phyloP scores from a whole-genome alignment of 2,329 filamentous ascomycete species.

The Hymenoscyphus repandus region DNA sequence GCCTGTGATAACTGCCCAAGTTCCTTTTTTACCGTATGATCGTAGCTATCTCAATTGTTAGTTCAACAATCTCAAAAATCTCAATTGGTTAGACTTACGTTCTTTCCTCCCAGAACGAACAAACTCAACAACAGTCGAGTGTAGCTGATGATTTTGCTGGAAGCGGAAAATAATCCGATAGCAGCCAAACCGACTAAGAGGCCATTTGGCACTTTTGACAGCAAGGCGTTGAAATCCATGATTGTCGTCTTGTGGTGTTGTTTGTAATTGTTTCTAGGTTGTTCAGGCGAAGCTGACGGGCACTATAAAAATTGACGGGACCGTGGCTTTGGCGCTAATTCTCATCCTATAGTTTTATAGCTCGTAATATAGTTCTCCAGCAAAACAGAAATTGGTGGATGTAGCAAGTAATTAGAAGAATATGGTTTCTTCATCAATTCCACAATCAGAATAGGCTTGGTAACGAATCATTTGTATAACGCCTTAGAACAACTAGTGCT shows the following conservation, averaged over 20 bases:
- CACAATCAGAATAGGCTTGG: too few relatives aligned
- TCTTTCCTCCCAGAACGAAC: conserved; percentile 61
- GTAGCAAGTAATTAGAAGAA: too few relatives aligned
- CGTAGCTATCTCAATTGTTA: conserved; percentile 55
- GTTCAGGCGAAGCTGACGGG: background rate
- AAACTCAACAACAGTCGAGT: conserved; percentile 58
- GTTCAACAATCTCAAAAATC: background rate
- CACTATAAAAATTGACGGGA: too few relatives aligned
- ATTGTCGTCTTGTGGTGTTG: background rate
- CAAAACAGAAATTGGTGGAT: background rate
- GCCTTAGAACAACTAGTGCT: too few relatives aligned
- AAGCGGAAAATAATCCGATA: conserved; percentile 55
- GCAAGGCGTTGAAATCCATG: conserved; percentile 16
- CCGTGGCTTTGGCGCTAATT: too few relatives aligned
- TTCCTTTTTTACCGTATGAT: conserved; percentile 85
- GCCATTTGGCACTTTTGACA: conserved; percentile 18
- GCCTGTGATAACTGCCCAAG: conserved; percentile 91
- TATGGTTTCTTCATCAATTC: too few relatives aligned
- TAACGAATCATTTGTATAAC: too few relatives aligned
- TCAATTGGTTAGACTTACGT: conserved; percentile 40
- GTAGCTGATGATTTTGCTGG: conserved; percentile 52
- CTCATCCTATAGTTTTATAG: too few relatives aligned
- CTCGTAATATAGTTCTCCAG: too few relatives aligned
- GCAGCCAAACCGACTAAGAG: conserved; percentile 33
- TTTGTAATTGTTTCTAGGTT: background rate